Conservation (phyloP, 202 grass and related monocot species). For the Zizania palustris region DNA sequence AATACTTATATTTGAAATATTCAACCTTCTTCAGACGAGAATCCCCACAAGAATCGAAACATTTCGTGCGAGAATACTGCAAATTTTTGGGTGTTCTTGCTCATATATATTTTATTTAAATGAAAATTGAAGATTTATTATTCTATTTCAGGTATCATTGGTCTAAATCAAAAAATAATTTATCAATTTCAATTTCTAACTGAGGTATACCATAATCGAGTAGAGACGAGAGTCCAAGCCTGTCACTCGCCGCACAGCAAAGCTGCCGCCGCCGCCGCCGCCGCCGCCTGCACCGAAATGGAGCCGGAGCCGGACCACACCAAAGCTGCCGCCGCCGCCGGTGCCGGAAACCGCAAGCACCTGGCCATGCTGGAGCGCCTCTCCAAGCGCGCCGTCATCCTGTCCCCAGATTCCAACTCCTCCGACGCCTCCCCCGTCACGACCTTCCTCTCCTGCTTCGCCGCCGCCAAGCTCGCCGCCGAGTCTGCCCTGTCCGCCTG, state of each 20-base stretch:
- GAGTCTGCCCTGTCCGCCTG: slow-evolving; percentile 57
- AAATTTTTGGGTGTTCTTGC: neutral
- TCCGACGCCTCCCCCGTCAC: slow-evolving; percentile 36
- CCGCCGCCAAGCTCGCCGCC: slow-evolving; percentile 52
- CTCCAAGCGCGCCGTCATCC: slow-evolving; percentile 43
- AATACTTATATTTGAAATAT: too few relatives aligned
- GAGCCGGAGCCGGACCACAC: slow-evolving; percentile 27
- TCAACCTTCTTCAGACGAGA: too few relatives aligned
- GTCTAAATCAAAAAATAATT: too few relatives aligned
- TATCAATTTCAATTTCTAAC: too few relatives aligned
- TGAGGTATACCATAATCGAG: too few relatives aligned
- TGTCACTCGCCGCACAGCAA: too few relatives aligned
- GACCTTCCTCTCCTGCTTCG: slow-evolving; percentile 58
- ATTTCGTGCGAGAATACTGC: too few relatives aligned
- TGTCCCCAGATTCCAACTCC: slow-evolving; percentile 16
- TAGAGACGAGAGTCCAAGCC: too few relatives aligned
- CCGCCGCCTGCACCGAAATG: slow-evolving; percentile 26
- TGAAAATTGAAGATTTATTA: too few relatives aligned
- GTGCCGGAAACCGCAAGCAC: slow-evolving; percentile 52
- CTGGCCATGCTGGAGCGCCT: slow-evolving; percentile 72
- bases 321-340: neutral
- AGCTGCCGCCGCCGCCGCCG: neutral
- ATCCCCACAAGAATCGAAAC: too few relatives aligned
- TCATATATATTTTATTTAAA: too few relatives aligned
- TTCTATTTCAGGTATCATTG: too few relatives aligned